Conservation (phyloP, 257 asterid species). For the Solanum medicagineum region DNA sequence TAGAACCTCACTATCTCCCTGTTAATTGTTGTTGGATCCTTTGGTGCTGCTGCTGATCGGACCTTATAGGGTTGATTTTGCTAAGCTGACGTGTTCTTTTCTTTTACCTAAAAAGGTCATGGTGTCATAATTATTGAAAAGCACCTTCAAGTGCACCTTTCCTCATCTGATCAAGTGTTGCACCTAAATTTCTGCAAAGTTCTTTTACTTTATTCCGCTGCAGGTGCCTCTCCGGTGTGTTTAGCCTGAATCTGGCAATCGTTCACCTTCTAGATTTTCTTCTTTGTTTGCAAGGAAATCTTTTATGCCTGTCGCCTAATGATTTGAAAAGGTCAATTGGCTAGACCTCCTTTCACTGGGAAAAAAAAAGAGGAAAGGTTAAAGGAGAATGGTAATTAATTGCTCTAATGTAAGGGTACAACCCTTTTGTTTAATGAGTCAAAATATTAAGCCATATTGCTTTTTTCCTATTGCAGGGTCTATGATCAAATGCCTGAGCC, state of each 20-base stretch:
- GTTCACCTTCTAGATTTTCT: not conserved
- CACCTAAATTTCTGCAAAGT: not conserved
- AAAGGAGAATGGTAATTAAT: not conserved
- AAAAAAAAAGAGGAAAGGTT: not conserved
- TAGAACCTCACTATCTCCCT: not conserved
- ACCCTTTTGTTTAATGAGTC: not conserved
- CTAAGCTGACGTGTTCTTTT: not conserved
- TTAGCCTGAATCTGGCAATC: not conserved
- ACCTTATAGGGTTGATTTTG: not conserved
- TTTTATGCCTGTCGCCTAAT: not conserved
- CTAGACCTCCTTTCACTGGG: not conserved
- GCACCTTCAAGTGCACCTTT: not conserved
- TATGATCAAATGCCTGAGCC: constrained; percentile 99
- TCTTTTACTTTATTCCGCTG: not conserved
- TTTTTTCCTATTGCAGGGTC: constrained; percentile 37
- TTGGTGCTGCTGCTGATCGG: not conserved
- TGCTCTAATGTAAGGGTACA: not conserved
- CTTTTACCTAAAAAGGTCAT: not conserved
- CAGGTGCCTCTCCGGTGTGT: not conserved
- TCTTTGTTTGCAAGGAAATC: not conserved
- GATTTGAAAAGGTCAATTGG: not conserved
- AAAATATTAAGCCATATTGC: not conserved
- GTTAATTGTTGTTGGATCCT: not conserved
- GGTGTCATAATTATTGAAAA: not conserved
- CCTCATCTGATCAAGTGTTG: not conserved